A percentile compares a stretch with the other conserved stretches of the same genome.
Evolutionary conservation across 192 early-diverging fungal species (phyloP).

Genomic region (Backusella parvicylindrica): DNA sequence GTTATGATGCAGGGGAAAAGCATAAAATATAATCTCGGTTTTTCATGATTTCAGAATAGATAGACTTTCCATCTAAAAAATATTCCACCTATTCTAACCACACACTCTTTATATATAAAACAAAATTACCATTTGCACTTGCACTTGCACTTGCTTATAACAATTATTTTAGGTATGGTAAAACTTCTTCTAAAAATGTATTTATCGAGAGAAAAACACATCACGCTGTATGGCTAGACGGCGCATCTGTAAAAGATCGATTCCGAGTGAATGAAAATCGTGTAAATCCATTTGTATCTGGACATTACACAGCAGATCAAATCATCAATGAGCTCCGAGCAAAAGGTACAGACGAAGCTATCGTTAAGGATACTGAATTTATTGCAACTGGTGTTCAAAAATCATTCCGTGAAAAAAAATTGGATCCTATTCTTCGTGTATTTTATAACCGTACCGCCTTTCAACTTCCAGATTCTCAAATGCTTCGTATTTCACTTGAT

Average conservation of each 20-base stretch:
- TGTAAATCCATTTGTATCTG: conserved; percentile 81
- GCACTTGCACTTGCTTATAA: background rate
- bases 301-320: conserved; percentile 70
- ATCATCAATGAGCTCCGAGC: conserved; percentile 75
- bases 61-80: background rate
- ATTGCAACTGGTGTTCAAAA: conserved; percentile 74
- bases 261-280: conserved; percentile 93
- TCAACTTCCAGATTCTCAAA: conserved; percentile 92
- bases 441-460: conserved; percentile 99
- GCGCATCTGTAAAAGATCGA: conserved; percentile 75
- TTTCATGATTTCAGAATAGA: background rate
- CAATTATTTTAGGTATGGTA: conserved; percentile 30
- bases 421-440: conserved; percentile 83
- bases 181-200: conserved; percentile 23
- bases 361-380: conserved; percentile 37
- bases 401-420: conserved; percentile 62
- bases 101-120: background rate
- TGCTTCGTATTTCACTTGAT: conserved; percentile 92
- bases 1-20: conserved; percentile 1
- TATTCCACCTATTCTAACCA: background rate
- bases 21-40: conserved; percentile 5
- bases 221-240: conserved; percentile 57
- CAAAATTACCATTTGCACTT: background rate
- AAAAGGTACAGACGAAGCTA: conserved; percentile 50
- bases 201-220: conserved; percentile 38